Evolutionary conservation across 345 rosid species (phyloP).

Genomic region (Populus nigra): DNA sequence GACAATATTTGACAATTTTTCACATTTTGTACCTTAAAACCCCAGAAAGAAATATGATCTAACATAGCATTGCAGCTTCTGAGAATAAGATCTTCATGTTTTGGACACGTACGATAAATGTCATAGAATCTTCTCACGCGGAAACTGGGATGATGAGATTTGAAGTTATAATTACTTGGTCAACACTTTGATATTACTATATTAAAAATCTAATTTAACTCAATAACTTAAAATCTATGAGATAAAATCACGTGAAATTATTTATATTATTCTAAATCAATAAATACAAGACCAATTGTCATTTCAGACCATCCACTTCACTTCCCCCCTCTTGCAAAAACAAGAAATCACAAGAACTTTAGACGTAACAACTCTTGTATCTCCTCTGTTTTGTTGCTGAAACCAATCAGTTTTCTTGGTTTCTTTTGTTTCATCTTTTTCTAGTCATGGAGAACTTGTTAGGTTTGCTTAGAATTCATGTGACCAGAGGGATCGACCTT

Average conservation of each 20-base stretch:
- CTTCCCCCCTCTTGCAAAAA: not conserved
- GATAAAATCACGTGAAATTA: no score
- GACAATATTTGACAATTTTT: no score
- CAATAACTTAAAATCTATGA: no score
- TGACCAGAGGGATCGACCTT: conserved; percentile 26
- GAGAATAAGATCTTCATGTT: no score
- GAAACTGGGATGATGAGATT: no score
- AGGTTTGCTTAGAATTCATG: conserved; percentile 32
- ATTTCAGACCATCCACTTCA: not conserved
- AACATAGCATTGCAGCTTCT: not conserved
- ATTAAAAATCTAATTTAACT: no score
- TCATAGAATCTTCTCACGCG: no score
- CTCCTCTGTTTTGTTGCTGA: not conserved
- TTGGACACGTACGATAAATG: no score
- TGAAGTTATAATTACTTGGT: no score
- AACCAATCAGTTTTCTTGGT: not conserved
- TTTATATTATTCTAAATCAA: no score
- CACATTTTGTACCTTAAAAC: not conserved
- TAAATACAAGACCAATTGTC: not conserved
- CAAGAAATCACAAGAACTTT: not conserved
- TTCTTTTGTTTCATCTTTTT: not conserved
- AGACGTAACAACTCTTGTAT: not conserved
- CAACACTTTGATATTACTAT: no score
- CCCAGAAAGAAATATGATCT: no score
- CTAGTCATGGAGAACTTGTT: conserved; percentile 14